Evolutionary conservation across 1,284 basidiomycete species (phyloP).

Genomic region (Cystobasidium slooffiae): DNA sequence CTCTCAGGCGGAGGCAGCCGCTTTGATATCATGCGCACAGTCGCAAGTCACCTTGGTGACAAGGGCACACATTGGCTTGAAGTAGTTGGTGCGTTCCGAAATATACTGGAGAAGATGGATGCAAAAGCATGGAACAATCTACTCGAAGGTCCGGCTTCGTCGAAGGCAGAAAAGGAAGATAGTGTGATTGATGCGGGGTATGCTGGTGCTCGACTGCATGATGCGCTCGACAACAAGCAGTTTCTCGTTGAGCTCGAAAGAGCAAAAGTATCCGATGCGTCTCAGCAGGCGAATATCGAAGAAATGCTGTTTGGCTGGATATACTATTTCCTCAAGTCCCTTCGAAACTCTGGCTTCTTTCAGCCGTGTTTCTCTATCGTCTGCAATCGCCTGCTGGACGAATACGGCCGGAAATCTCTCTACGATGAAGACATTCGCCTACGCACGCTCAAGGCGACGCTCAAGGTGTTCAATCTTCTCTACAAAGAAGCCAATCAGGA

Average conservation of each 20-base stretch:
- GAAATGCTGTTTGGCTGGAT: constrained; percentile 50
- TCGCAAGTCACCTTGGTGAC: constrained; percentile 50
- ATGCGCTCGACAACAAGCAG: constrained; percentile 31
- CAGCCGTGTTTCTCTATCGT: constrained; percentile 50
- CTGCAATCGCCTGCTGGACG: constrained; percentile 46
- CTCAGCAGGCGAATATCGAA: constrained; percentile 44
- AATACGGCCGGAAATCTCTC: constrained; percentile 46
- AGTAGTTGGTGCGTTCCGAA: constrained; percentile 46
- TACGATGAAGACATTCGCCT: constrained; percentile 44
- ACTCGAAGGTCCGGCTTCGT: neutral
- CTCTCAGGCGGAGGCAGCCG: constrained; percentile 8
- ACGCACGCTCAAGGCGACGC: constrained; percentile 45
- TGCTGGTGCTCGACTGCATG: constrained; percentile 40
- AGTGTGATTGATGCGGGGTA: constrained; percentile 44
- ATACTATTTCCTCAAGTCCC: constrained; percentile 48
- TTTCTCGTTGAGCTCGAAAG: constrained; percentile 42
- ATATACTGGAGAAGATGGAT: constrained; percentile 22
- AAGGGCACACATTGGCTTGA: constrained; percentile 45
- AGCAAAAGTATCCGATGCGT: constrained; percentile 46
- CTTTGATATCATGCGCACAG: constrained; percentile 47
- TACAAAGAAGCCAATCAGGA: constrained; percentile 34
- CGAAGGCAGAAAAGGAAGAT: constrained; percentile 32
- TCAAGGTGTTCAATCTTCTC: constrained; percentile 46
- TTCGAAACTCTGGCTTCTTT: constrained; percentile 44
- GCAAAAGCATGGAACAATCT: constrained; percentile 33